phyloP scores from a whole-genome alignment of 768 basidiomycete genomes.

The Cyclocybe cylindracea region DNA sequence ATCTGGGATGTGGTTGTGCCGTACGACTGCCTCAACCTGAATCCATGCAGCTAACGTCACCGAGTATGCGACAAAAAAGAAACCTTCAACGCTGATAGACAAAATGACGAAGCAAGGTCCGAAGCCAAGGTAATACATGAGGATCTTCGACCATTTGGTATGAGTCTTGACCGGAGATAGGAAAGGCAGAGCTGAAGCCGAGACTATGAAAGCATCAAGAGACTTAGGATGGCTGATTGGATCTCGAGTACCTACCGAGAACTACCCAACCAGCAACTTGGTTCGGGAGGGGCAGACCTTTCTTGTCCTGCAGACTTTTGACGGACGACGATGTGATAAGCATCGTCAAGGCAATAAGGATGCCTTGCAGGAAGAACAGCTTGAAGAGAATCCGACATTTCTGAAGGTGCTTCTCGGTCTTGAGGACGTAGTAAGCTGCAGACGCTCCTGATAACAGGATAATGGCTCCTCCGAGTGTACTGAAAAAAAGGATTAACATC shows the following conservation, averaged over 20 bases:
- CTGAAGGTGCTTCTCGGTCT: not conserved
- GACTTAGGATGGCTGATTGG: not conserved
- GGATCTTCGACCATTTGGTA: constrained; percentile 49
- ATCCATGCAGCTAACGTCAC: constrained; percentile 68
- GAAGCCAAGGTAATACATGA: constrained; percentile 70
- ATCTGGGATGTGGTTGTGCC: constrained; percentile 4
- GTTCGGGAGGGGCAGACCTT: constrained; percentile 61
- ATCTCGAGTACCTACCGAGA: constrained; percentile 45
- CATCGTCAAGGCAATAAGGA: constrained; percentile 48
- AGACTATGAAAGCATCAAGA: constrained; percentile 30
- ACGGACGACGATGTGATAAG: constrained; percentile 60
- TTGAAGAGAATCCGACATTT: not conserved
- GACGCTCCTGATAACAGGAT: constrained; percentile 32
- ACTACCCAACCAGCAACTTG: constrained; percentile 67
- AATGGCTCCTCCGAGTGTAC: constrained; percentile 46
- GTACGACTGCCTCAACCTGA: constrained; percentile 51
- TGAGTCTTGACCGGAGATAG: constrained; percentile 32
- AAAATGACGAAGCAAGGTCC: constrained; percentile 76
- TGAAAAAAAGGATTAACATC: constrained; percentile 17
- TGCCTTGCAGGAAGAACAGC: constrained; percentile 31
- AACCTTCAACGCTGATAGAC: constrained; percentile 79
- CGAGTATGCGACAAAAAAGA: constrained; percentile 77
- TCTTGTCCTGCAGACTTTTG: constrained; percentile 59
- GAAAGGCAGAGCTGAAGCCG: constrained; percentile 55
- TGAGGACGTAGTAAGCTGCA: constrained; percentile 5